phyloP scores from a whole-genome alignment of 2,329 filamentous ascomycete species.

The Dactylella cylindrospora region DNA sequence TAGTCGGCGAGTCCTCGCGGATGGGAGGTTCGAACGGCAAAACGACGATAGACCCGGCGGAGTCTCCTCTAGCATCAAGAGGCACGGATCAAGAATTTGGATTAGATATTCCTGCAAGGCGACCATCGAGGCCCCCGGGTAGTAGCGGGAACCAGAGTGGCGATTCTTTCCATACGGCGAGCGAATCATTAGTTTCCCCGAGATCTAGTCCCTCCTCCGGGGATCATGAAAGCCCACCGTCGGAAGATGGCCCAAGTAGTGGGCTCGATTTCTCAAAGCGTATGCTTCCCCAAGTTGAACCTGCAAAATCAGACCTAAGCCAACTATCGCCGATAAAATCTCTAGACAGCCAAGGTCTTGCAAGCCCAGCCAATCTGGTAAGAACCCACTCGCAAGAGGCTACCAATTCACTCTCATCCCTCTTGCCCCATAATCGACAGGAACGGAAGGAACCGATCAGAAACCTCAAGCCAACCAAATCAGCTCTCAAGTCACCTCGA shows the following conservation, averaged over 20 bases:
- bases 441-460: slow-evolving; percentile 46
- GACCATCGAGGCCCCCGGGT: slow-evolving; percentile 16
- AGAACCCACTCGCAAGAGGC: slow-evolving; percentile 46
- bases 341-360: slow-evolving; percentile 42
- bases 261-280: slow-evolving; percentile 42
- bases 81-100: slow-evolving; percentile 11
- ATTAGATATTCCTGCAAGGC: slow-evolving; percentile 34
- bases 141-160: slow-evolving; percentile 38
- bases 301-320: slow-evolving; percentile 24
- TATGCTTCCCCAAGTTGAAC: slow-evolving; percentile 14
- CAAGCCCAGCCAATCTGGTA: slow-evolving; percentile 44
- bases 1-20: slow-evolving; percentile 26
- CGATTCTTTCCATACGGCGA: slow-evolving; percentile 41
- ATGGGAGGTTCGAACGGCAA: slow-evolving; percentile 1
- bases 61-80: slow-evolving; percentile 4
- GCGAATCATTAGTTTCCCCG: slow-evolving; percentile 32
- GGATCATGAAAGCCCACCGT: slow-evolving; percentile 9
- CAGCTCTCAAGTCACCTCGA: slow-evolving; percentile 30
- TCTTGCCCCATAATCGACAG: slow-evolving; percentile 47
- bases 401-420: slow-evolving; percentile 49
- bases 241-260: slow-evolving; percentile 21
- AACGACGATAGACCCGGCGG: slow-evolving; percentile 21
- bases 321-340: slow-evolving; percentile 39
- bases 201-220: slow-evolving; percentile 22
- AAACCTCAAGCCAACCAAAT: slow-evolving; percentile 38